These are phyloP conservation scores for Metschnikowia lunata DNA, from an alignment of 805 yeast genomes.

Conservation along the genomic window DNA sequence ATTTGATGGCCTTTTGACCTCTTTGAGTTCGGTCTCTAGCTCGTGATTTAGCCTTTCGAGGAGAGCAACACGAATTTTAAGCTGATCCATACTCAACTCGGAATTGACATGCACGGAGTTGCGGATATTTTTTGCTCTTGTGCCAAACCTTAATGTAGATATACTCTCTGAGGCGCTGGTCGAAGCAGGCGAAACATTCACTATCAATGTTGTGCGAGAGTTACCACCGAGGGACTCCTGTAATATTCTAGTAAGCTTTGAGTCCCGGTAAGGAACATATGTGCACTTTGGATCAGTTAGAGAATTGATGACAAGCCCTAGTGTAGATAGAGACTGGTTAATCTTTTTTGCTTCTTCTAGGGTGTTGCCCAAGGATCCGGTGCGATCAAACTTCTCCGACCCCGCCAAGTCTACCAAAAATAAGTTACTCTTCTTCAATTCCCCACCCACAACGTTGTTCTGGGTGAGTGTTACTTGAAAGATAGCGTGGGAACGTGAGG, in stretches of 20 bases:
- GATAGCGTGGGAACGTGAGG: slow-evolving; percentile 79
- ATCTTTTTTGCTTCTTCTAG: slow-evolving; percentile 82
- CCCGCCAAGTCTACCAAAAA: slow-evolving; percentile 85
- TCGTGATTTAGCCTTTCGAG: slow-evolving; percentile 33
- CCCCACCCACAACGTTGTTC: slow-evolving; percentile 49
- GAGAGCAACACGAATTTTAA: slow-evolving; percentile 37
- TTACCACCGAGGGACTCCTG: slow-evolving; percentile 83
- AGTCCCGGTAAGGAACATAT: slow-evolving; percentile 73
- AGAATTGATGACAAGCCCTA: slow-evolving; percentile 78
- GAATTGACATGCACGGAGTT: slow-evolving; percentile 63
- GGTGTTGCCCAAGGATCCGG: slow-evolving; percentile 72
- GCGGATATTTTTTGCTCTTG: slow-evolving; percentile 62
- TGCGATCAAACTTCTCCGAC: slow-evolving; percentile 71
- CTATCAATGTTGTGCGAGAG: slow-evolving; percentile 67
- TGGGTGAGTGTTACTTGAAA: slow-evolving; percentile 67
- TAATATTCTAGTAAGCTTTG: slow-evolving; percentile 70
- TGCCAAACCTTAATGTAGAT: slow-evolving; percentile 70
- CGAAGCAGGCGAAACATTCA: slow-evolving; percentile 66
- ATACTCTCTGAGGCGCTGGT: slow-evolving; percentile 59
- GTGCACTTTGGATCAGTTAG: slow-evolving; percentile 64
- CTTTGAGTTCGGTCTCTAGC: slow-evolving; percentile 38
- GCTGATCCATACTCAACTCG: slow-evolving; percentile 49
- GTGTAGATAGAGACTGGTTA: slow-evolving; percentile 69
- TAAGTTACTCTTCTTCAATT: slow-evolving; percentile 57
- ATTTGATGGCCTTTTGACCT: not conserved